Evolutionary conservation across 2,329 filamentous ascomycete species (phyloP).

Genomic region (Aspergillus brasiliensis): DNA sequence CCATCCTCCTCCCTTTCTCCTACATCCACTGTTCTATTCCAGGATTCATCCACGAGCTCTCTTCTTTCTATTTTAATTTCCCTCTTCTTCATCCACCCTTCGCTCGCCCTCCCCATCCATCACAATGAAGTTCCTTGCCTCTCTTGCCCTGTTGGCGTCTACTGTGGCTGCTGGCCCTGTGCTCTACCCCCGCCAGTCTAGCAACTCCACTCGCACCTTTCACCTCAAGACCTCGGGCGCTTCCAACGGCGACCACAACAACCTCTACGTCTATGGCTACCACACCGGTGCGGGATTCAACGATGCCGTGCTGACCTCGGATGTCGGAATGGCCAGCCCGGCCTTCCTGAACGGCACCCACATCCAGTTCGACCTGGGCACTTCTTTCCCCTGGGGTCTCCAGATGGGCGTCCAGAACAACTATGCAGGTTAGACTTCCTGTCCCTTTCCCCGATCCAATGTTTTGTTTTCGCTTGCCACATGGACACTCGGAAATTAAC

Average conservation of each 20-base stretch:
- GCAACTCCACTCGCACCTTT: slow-evolving; percentile 28
- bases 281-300: slow-evolving; percentile 45
- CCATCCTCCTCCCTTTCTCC: background rate
- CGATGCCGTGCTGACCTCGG: slow-evolving; percentile 38
- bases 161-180: slow-evolving; percentile 29
- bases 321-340: slow-evolving; percentile 24
- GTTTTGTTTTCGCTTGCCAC: background rate
- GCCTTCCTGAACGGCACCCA: slow-evolving; percentile 39
- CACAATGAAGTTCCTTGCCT: slow-evolving; percentile 32
- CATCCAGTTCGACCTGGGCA: slow-evolving; percentile 33
- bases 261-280: slow-evolving; percentile 41
- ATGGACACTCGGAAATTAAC: background rate
- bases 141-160: slow-evolving; percentile 32
- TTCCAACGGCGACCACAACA: slow-evolving; percentile 31
- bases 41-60: background rate
- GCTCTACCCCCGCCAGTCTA: slow-evolving; percentile 20
- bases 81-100: background rate
- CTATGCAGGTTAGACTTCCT: slow-evolving; percentile 37
- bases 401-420: slow-evolving; percentile 28
- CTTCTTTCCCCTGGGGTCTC: slow-evolving; percentile 37
- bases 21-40: background rate
- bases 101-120: background rate
- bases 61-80: background rate
- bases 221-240: slow-evolving; percentile 38
- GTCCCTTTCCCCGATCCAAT: background rate